Percentiles rank a stretch among this genome's conserved stretches.
phyloP scores from a whole-genome alignment of 306 rosid species.

The Vigna nakashimae region DNA sequence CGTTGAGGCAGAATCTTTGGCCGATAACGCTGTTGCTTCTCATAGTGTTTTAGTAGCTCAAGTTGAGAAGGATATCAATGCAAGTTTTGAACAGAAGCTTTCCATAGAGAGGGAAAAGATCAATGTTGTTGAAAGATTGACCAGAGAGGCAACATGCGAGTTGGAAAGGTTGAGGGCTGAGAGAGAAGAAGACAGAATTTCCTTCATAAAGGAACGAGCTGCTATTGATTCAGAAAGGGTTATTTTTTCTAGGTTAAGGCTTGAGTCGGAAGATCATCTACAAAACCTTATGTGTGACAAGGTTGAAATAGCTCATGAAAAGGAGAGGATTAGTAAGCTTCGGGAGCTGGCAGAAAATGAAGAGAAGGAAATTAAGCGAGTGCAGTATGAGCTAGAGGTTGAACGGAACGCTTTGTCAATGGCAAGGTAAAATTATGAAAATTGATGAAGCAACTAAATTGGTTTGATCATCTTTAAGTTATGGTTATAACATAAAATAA shows the following conservation, averaged over 20 bases:
- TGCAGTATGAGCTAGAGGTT: constrained; percentile 81
- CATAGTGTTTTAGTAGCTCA: constrained; percentile 82
- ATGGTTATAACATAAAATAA: not conserved
- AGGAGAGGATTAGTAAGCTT: constrained; percentile 71
- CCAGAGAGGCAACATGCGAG: constrained; percentile 76
- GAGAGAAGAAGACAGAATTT: constrained; percentile 63
- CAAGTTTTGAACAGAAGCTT: constrained; percentile 73
- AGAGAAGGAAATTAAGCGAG: constrained; percentile 68
- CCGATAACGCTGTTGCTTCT: constrained; percentile 85
- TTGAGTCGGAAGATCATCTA: constrained; percentile 77
- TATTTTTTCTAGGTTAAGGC: constrained; percentile 64
- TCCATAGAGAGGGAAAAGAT: constrained; percentile 76
- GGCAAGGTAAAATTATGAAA: constrained; percentile 69
- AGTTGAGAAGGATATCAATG: constrained; percentile 79
- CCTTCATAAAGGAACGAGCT: constrained; percentile 69
- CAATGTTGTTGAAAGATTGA: constrained; percentile 76
- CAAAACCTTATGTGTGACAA: constrained; percentile 68
- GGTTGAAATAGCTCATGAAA: constrained; percentile 74
- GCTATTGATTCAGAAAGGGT: constrained; percentile 84
- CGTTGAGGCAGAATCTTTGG: constrained; percentile 84
- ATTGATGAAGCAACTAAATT: constrained; percentile 12
- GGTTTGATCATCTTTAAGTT: constrained; percentile 5
- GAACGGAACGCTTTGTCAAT: constrained; percentile 85
- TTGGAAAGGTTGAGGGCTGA: constrained; percentile 76
- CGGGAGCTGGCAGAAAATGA: constrained; percentile 72